phyloP scores from a whole-genome alignment of 1,139 yeast species.

The Cylindricascospora bacillispora region DNA sequence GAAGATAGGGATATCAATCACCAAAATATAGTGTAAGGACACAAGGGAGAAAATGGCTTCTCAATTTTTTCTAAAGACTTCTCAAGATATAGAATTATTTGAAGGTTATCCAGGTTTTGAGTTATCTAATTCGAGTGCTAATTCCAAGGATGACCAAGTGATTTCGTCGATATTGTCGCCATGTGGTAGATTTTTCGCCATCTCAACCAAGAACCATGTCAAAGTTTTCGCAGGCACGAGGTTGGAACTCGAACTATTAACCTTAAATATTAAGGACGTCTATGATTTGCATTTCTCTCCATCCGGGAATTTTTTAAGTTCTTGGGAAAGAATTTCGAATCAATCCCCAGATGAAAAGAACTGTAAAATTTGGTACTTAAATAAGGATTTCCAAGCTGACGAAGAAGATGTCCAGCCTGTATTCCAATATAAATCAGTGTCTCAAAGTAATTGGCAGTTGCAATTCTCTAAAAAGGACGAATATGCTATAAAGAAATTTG shows the following conservation, averaged over 20 bases:
- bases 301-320: slow-evolving; percentile 66
- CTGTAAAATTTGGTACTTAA: slow-evolving; percentile 58
- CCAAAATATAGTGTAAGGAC: no score
- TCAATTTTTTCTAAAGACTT: slow-evolving; percentile 25
- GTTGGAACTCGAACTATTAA: slow-evolving; percentile 32
- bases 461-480: slow-evolving; percentile 26
- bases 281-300: slow-evolving; percentile 83
- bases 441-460: slow-evolving; percentile 68
- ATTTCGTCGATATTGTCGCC: slow-evolving; percentile 33
- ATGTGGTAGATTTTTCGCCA: slow-evolving; percentile 46
- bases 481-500: slow-evolving; percentile 20
- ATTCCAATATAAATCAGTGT: slow-evolving; percentile 63
- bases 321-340: slow-evolving; percentile 84
- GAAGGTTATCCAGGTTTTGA: slow-evolving; percentile 28
- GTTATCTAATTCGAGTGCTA: slow-evolving; percentile 23
- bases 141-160: slow-evolving; percentile 33
- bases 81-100: slow-evolving; percentile 26
- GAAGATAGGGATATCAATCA: no score
- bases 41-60: slow-evolving; percentile 25
- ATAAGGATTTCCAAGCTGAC: slow-evolving; percentile 17
- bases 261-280: slow-evolving; percentile 45
- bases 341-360: slow-evolving; percentile 54
- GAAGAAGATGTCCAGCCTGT: slow-evolving; percentile 34
- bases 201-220: slow-evolving; percentile 42
- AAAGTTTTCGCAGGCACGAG: slow-evolving; percentile 45